These are phyloP conservation scores for Ascomycota sp. DNA, from an alignment of 2,329 filamentous ascomycete genomes.

Conservation along the genomic window DNA sequence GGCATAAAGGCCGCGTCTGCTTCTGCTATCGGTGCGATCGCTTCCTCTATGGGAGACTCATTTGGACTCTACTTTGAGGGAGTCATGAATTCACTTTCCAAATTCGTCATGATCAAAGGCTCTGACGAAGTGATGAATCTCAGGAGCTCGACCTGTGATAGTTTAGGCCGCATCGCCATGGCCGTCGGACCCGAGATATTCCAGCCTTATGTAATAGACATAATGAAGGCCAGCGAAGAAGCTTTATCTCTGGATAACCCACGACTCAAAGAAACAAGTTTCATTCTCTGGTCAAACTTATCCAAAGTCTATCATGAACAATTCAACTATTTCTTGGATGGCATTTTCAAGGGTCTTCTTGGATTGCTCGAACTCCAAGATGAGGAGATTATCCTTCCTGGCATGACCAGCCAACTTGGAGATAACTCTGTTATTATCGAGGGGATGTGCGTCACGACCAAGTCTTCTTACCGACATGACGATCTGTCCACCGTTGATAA, in stretches of 20 bases:
- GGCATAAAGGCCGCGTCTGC: slow-evolving; percentile 81
- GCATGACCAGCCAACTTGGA: slow-evolving; percentile 38
- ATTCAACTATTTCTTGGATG: slow-evolving; percentile 58
- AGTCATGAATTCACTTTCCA: slow-evolving; percentile 75
- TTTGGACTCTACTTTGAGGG: slow-evolving; percentile 86
- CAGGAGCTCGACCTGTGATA: slow-evolving; percentile 74
- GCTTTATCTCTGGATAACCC: slow-evolving; percentile 76
- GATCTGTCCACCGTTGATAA: slow-evolving; percentile 35
- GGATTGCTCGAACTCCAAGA: slow-evolving; percentile 74
- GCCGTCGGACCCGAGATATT: slow-evolving; percentile 75
- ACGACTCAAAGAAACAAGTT: slow-evolving; percentile 83
- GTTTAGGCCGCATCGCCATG: slow-evolving; percentile 78
- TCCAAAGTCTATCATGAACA: slow-evolving; percentile 82
- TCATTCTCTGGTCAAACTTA: slow-evolving; percentile 89
- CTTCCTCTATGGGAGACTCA: slow-evolving; percentile 58
- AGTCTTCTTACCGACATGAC: slow-evolving; percentile 29
- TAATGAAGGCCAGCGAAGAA: slow-evolving; percentile 87
- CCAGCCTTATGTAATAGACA: slow-evolving; percentile 72
- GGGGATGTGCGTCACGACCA: slow-evolving; percentile 72
- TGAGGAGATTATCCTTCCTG: slow-evolving; percentile 65
- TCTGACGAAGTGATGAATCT: slow-evolving; percentile 79
- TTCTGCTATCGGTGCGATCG: slow-evolving; percentile 77
- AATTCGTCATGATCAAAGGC: slow-evolving; percentile 70
- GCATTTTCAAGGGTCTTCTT: slow-evolving; percentile 62
- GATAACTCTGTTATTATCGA: slow-evolving; percentile 59